A percentile compares a stretch with the other conserved stretches of the same genome.
Conservation (phyloP, 2,329 filamentous ascomycete species). For the Phyllosticta citriasiana region DNA sequence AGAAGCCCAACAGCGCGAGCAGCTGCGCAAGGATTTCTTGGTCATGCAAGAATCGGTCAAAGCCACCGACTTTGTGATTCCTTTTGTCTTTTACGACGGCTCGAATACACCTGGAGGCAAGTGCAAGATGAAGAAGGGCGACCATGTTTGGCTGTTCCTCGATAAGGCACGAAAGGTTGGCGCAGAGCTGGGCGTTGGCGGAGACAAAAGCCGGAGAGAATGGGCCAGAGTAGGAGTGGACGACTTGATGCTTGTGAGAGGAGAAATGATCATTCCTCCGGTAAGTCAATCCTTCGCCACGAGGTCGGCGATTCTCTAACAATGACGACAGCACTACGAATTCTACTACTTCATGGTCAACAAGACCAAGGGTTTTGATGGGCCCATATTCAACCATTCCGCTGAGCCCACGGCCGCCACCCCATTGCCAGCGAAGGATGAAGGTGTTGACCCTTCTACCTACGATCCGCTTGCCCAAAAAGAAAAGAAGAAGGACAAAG, state of each 20-base stretch:
- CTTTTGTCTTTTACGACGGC: constrained; percentile 96
- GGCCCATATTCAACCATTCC: constrained; percentile 69
- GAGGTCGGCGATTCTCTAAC: not conserved
- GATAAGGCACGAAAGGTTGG: constrained; percentile 87
- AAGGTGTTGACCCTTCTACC: constrained; percentile 16
- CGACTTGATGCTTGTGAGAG: constrained; percentile 85
- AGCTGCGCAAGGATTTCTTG: constrained; percentile 69
- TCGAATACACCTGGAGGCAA: constrained; percentile 77
- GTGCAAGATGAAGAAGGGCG: constrained; percentile 85
- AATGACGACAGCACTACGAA: constrained; percentile 69
- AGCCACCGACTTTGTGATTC: constrained; percentile 77
- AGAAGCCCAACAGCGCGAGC: constrained; percentile 68
- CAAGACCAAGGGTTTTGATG: constrained; percentile 63
- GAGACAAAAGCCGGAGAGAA: constrained; percentile 58
- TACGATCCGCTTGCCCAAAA: constrained; percentile 34
- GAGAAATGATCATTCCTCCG: constrained; percentile 86
- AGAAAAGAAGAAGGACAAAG: constrained; percentile 24
- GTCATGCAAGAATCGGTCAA: constrained; percentile 77
- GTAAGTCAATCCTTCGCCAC: constrained; percentile 44
- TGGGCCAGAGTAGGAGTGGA: constrained; percentile 94
- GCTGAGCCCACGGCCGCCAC: constrained; percentile 37
- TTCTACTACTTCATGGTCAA: constrained; percentile 97
- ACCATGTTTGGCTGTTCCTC: constrained; percentile 84
- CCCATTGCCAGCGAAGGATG: constrained; percentile 15
- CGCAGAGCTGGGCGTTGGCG: constrained; percentile 67